Conservation (phyloP, 306 rosid genomes). For the Acacia acuminata region DNA sequence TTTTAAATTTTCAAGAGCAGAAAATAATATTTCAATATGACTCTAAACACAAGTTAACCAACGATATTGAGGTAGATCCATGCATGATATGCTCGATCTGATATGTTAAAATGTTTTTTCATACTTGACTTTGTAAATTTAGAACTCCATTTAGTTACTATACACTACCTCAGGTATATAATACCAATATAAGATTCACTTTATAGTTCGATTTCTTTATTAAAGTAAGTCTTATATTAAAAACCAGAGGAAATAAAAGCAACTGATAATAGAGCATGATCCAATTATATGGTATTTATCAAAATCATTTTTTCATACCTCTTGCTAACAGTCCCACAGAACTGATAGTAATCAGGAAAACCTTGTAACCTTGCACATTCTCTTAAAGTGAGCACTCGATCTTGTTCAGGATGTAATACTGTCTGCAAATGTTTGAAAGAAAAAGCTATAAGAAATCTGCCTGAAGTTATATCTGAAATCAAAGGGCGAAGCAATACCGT, state of each 20-base stretch:
- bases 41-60: neutral
- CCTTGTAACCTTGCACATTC: slow-evolving; percentile 95
- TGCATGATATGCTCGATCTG: neutral
- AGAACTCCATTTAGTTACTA: neutral
- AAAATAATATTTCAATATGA: slow-evolving; percentile 1
- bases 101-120: neutral
- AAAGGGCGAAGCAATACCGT: slow-evolving; percentile 54
- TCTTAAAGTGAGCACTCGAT: slow-evolving; percentile 66
- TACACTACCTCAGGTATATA: too few species aligned
- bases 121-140: neutral
- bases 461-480: slow-evolving; percentile 20
- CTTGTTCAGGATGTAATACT: slow-evolving; percentile 87
- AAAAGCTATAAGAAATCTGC: slow-evolving; percentile 24
- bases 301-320: slow-evolving; percentile 52
- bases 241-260: too few species aligned
- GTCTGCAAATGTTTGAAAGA: slow-evolving; percentile 50
- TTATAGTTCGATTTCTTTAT: too few species aligned
- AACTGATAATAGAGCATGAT: neutral
- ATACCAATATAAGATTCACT: too few species aligned
- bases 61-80: neutral
- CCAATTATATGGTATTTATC: neutral
- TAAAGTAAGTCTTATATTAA: too few species aligned
- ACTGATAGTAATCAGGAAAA: slow-evolving; percentile 85
- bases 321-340: slow-evolving; percentile 67
- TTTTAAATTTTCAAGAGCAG: neutral